Evolutionary conservation across 2,329 filamentous ascomycete species (phyloP).

Genomic region (Meredithiella fracta): DNA sequence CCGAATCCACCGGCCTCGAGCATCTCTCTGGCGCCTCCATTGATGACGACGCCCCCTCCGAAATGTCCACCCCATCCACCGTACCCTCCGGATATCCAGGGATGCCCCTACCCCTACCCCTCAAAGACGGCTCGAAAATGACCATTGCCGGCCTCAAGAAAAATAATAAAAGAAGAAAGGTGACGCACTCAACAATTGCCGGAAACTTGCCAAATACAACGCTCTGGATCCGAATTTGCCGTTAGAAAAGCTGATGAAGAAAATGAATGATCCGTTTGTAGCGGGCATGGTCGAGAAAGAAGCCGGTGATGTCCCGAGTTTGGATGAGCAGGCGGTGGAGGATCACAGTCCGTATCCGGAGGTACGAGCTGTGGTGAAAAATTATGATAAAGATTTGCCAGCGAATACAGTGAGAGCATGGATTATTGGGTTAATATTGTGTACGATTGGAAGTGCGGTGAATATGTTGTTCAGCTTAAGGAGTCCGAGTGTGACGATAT

Average conservation of each 20-base stretch:
- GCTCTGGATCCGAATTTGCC: slow-evolving; percentile 45
- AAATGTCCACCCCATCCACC: neutral
- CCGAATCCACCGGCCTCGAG: slow-evolving; percentile 26
- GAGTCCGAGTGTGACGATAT: slow-evolving; percentile 41
- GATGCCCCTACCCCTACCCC: neutral
- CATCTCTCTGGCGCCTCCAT: slow-evolving; percentile 33
- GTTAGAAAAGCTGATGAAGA: slow-evolving; percentile 37
- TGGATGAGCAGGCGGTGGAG: slow-evolving; percentile 36
- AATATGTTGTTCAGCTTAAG: slow-evolving; percentile 46
- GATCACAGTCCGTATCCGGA: slow-evolving; percentile 54
- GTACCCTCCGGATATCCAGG: neutral
- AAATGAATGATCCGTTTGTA: slow-evolving; percentile 16
- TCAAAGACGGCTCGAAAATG: neutral
- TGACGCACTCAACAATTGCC: neutral
- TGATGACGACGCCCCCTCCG: slow-evolving; percentile 26
- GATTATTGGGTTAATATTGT: slow-evolving; percentile 43
- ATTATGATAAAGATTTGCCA: slow-evolving; percentile 48
- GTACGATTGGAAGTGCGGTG: slow-evolving; percentile 43
- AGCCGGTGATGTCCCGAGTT: slow-evolving; percentile 29
- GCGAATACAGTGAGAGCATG: slow-evolving; percentile 49
- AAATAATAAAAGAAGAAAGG: neutral
- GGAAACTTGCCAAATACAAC: slow-evolving; percentile 1
- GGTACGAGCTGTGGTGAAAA: slow-evolving; percentile 48
- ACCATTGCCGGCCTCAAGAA: neutral
- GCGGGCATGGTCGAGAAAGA: slow-evolving; percentile 36